These are phyloP conservation scores for Rhazya stricta DNA, from an alignment of 257 asterid species.

Conservation along the genomic window DNA sequence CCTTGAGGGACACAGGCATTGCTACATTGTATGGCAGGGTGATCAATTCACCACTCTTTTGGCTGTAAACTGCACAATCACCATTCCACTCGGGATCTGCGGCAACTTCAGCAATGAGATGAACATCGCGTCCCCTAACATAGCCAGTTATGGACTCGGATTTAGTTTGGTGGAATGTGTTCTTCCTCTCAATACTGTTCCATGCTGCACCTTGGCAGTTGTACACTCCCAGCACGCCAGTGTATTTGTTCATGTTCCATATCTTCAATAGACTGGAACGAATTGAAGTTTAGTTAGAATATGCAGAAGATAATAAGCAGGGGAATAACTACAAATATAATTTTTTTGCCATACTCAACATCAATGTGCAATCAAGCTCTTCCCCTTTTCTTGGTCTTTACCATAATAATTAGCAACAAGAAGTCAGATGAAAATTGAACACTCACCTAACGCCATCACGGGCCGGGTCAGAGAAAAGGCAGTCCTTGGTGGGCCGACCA, in stretches of 20 bases:
- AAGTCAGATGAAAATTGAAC: background rate
- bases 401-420: too few species aligned
- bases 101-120: constrained; percentile 52
- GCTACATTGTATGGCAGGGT: constrained; percentile 47
- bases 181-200: constrained; percentile 65
- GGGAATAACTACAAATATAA: too few species aligned
- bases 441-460: constrained; percentile 85
- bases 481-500: constrained; percentile 89
- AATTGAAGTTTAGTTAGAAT: constrained; percentile 17
- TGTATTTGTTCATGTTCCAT: constrained; percentile 86
- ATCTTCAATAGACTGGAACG: constrained; percentile 64
- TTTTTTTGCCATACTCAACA: too few species aligned
- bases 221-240: constrained; percentile 78
- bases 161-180: constrained; percentile 60
- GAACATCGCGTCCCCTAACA: constrained; percentile 64
- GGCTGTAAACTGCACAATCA: constrained; percentile 52
- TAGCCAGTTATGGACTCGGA: constrained; percentile 59
- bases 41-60: constrained; percentile 29
- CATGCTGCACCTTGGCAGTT: constrained; percentile 94
- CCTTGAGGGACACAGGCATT: constrained; percentile 68
- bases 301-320: background rate
- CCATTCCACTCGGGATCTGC: constrained; percentile 62
- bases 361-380: too few species aligned
- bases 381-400: background rate
- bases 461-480: constrained; percentile 84